phyloP scores from a whole-genome alignment of 768 basidiomycete genomes.

The Cystobasidium ongulense region DNA sequence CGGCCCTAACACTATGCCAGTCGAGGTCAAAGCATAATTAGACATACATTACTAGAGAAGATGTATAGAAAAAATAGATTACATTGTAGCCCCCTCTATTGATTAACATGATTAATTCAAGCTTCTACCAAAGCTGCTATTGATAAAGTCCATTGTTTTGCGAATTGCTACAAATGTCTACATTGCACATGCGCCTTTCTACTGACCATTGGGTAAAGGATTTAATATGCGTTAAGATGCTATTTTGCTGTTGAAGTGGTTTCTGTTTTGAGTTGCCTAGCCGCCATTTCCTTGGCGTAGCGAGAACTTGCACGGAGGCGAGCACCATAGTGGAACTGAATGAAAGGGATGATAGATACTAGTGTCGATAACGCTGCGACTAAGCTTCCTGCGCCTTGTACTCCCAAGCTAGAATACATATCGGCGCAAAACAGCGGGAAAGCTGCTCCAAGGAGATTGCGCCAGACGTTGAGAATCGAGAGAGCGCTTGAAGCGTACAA shows the following conservation, averaged over 20 bases:
- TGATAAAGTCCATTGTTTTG: background rate
- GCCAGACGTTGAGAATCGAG: constrained; percentile 3
- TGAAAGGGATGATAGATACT: constrained; percentile 9
- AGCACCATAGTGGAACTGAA: background rate
- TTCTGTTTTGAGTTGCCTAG: background rate
- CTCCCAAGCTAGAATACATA: constrained; percentile 13
- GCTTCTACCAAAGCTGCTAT: no score
- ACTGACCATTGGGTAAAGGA: no score
- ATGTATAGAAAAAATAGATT: background rate
- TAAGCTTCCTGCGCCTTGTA: constrained; percentile 22
- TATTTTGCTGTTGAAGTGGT: no score
- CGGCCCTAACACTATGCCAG: background rate
- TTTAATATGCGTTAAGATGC: no score
- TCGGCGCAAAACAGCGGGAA: constrained; percentile 10
- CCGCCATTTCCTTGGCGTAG: constrained; percentile 20
- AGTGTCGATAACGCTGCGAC: constrained; percentile 7
- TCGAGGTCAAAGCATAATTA: background rate
- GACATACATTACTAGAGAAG: no score
- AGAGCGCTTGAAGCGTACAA: constrained; percentile 16
- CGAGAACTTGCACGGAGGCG: background rate
- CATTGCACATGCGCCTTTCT: no score
- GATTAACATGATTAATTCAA: no score
- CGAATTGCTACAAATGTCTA: background rate
- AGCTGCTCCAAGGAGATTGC: constrained; percentile 20
- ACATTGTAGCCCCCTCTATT: no score